A percentile compares a stretch with the other conserved stretches of the same genome.
phyloP scores from a whole-genome alignment of 805 yeast species.

The Candida montana region DNA sequence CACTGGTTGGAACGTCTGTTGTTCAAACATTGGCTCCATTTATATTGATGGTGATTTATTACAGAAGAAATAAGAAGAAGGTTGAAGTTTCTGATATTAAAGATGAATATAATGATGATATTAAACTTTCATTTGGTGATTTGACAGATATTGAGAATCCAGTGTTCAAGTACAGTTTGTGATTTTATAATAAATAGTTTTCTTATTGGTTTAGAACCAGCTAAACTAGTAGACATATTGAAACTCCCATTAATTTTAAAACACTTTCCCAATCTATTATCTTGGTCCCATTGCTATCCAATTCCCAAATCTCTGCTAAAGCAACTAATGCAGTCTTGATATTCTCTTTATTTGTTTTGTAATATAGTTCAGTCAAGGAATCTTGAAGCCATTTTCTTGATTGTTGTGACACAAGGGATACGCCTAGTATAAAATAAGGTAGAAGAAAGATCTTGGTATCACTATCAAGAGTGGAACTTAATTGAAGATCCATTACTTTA shows the following conservation, averaged over 20 bases:
- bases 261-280: background rate
- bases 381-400: background rate
- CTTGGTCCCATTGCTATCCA: background rate
- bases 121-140: slow-evolving; percentile 2
- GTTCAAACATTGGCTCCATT: background rate
- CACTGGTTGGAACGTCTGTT: slow-evolving; percentile 2
- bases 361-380: background rate
- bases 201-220: background rate
- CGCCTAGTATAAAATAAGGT: background rate
- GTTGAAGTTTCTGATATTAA: background rate
- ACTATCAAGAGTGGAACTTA: background rate
- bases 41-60: background rate
- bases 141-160: slow-evolving; percentile 3
- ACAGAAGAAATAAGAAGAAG: background rate
- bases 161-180: slow-evolving; percentile 1
- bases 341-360: background rate
- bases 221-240: background rate
- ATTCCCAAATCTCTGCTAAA: background rate
- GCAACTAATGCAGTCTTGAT: background rate
- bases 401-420: background rate
- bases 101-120: background rate
- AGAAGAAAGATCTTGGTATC: background rate
- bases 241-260: background rate
- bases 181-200: background rate
- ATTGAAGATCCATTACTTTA: background rate